Evolutionary conservation across 176 grass and related monocot species (phyloP).

Genomic region (Avena eriantha): DNA sequence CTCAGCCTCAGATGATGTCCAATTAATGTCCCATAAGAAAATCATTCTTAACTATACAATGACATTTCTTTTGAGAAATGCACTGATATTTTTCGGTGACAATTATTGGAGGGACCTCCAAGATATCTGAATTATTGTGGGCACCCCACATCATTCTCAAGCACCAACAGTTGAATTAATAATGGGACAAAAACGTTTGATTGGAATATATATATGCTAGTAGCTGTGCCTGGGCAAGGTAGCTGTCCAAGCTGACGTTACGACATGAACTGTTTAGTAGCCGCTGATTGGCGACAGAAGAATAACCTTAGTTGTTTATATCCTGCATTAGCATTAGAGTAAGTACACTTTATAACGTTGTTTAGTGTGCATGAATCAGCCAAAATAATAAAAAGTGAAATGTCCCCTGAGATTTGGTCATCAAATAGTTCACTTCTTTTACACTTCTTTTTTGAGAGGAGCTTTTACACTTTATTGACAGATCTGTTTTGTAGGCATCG

Average conservation of each 20-base stretch:
- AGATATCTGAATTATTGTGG: background rate
- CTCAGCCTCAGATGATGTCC: background rate
- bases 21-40: background rate
- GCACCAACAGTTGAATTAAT: background rate
- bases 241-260: background rate
- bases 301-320: background rate
- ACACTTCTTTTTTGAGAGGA: background rate
- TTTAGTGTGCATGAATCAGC: background rate
- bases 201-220: background rate
- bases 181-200: too few species aligned
- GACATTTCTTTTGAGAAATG: too few species aligned
- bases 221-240: background rate
- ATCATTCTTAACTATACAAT: too few species aligned
- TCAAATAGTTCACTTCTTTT: background rate
- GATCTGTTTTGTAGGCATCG: background rate
- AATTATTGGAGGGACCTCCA: background rate
- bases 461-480: background rate
- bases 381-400: background rate
- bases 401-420: slow-evolving; percentile 4
- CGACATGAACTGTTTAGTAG: background rate
- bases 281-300: background rate
- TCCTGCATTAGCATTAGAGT: background rate
- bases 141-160: background rate
- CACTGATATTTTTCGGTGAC: background rate
- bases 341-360: background rate